phyloP scores from a whole-genome alignment of 2,329 filamentous ascomycete species.

The Apiospora arundinis region DNA sequence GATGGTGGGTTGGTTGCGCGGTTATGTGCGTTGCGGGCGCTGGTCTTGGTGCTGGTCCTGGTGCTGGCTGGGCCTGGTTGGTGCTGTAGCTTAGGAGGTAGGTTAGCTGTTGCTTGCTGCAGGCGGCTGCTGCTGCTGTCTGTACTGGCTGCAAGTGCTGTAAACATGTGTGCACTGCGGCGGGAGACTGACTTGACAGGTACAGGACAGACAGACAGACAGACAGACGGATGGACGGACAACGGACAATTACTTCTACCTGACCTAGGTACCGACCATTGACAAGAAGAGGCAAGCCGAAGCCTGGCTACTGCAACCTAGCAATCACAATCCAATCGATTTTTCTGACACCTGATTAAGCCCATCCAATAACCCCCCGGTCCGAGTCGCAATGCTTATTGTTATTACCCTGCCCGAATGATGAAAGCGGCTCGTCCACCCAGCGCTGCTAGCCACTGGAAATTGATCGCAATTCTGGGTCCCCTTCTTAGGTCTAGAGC shows the following conservation, averaged over 20 bases:
- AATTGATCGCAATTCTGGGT: background rate
- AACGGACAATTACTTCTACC: too few species aligned
- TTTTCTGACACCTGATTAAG: background rate
- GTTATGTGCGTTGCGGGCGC: conserved; percentile 14
- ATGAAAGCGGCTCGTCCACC: conserved; percentile 5
- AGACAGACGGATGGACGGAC: background rate
- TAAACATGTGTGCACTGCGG: background rate
- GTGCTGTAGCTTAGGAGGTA: too few species aligned
- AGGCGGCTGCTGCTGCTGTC: background rate
- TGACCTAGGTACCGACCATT: too few species aligned
- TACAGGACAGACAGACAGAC: too few species aligned
- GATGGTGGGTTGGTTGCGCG: background rate
- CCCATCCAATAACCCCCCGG: background rate
- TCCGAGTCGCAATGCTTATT: conserved; percentile 3
- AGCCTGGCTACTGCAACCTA: background rate
- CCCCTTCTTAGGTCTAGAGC: background rate
- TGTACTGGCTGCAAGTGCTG: too few species aligned
- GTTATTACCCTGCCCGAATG: background rate
- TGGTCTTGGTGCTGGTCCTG: background rate
- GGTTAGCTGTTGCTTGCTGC: background rate
- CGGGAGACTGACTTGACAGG: background rate
- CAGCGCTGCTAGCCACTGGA: background rate
- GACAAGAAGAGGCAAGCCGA: too few species aligned
- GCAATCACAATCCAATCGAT: background rate
- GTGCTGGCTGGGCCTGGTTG: too few species aligned